A percentile compares a stretch with the other conserved stretches of the same genome.
These are phyloP conservation scores for Fusarium falciforme DNA, from an alignment of 2,329 filamentous ascomycete genomes.

Conservation along the genomic window DNA sequence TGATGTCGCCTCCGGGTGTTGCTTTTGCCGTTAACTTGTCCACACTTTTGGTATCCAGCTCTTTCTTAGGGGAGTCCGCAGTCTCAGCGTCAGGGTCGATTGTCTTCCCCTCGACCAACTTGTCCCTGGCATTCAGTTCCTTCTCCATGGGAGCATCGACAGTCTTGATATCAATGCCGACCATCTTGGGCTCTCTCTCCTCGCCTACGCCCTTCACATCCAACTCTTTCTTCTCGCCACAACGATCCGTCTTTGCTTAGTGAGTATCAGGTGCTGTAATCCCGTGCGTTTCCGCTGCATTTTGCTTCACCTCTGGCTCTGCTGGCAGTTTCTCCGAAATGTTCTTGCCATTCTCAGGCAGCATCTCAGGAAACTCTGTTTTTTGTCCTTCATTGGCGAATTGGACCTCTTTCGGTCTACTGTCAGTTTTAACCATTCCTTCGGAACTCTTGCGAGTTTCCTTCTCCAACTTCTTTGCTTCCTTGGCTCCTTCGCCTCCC, in stretches of 20 bases:
- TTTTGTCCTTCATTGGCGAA: background rate
- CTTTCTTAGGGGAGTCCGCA: background rate
- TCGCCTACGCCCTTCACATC: background rate
- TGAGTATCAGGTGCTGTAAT: constrained; percentile 41
- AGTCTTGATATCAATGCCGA: background rate
- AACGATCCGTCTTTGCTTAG: constrained; percentile 24
- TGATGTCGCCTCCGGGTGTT: background rate
- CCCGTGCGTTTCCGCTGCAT: constrained; percentile 34
- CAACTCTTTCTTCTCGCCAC: constrained; percentile 8
- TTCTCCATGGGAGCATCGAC: constrained; percentile 7
- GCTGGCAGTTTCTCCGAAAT: constrained; percentile 11
- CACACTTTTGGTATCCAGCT: background rate
- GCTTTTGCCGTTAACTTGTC: background rate
- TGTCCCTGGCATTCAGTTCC: background rate
- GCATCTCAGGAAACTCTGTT: constrained; percentile 11
- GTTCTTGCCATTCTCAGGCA: background rate
- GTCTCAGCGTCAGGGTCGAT: background rate
- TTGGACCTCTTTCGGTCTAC: constrained; percentile 11
- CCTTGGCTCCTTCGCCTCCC: constrained; percentile 18
- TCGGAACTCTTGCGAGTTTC: constrained; percentile 7
- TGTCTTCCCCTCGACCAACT: background rate
- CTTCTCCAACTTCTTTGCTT: constrained; percentile 10
- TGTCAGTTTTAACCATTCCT: constrained; percentile 6
- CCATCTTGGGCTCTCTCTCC: background rate
- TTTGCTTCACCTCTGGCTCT: constrained; percentile 19